phyloP scores from a whole-genome alignment of 2,329 filamentous ascomycete species.

The Trichoderma koningii region DNA sequence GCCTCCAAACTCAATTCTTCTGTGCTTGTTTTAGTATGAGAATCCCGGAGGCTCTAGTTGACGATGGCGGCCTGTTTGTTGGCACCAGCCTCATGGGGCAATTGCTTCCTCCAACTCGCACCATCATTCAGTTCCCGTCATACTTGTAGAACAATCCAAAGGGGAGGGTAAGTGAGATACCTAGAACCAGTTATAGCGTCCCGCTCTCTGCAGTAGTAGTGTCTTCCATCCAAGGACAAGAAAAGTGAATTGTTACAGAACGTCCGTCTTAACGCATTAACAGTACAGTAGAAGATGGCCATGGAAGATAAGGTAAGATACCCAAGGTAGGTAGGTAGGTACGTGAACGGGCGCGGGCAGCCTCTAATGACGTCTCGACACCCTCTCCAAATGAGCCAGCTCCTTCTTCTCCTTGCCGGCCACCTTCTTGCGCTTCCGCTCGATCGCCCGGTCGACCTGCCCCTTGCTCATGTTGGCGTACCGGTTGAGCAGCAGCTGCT shows the following conservation, averaged over 20 bases:
- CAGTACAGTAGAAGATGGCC: neutral
- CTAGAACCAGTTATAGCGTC: too few species aligned
- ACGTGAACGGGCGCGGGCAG: neutral
- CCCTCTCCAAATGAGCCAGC: constrained; percentile 50
- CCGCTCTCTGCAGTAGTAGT: neutral
- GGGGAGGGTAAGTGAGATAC: neutral
- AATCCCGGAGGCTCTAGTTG: neutral
- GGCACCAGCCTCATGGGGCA: neutral
- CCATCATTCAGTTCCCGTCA: neutral
- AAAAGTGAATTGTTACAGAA: too few species aligned
- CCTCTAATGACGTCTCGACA: constrained; percentile 26
- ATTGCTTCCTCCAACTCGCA: neutral
- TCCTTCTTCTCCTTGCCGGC: constrained; percentile 81
- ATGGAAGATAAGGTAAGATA: too few species aligned
- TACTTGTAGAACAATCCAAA: too few species aligned
- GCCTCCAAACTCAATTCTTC: neutral
- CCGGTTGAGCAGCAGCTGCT: constrained; percentile 74
- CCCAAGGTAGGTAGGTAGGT: too few species aligned
- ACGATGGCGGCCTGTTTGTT: neutral
- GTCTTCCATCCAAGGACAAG: neutral
- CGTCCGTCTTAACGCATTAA: too few species aligned
- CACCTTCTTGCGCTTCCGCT: constrained; percentile 87
- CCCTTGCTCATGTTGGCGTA: constrained; percentile 83
- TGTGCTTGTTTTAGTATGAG: neutral
- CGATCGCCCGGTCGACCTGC: constrained; percentile 81